phyloP scores from a whole-genome alignment of 805 yeast genomes.

The Pichia cephalocereana region DNA sequence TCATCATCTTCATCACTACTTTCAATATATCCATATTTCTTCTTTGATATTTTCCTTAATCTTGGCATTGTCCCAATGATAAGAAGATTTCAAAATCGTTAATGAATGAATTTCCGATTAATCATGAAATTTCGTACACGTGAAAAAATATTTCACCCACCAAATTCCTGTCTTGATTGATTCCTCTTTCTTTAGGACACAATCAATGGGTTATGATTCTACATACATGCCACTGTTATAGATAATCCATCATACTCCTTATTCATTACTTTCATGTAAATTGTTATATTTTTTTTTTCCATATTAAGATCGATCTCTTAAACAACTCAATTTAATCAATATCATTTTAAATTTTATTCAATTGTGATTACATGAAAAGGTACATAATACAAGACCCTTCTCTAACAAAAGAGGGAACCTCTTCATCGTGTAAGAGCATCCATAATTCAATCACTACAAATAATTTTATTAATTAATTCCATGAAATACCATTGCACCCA shows the following conservation, averaged over 20 bases:
- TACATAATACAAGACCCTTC: constrained; percentile 5
- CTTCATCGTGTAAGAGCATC: constrained; percentile 6
- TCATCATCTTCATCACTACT: constrained; percentile 6
- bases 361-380: constrained; percentile 2
- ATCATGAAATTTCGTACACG: too few relatives aligned
- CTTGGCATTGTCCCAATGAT: constrained; percentile 22
- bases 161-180: not conserved
- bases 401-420: not conserved
- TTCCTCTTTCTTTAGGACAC: not conserved
- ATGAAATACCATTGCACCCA: constrained; percentile 4
- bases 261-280: too few relatives aligned
- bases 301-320: too few relatives aligned
- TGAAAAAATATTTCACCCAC: too few relatives aligned
- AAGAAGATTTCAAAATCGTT: too few relatives aligned
- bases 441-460: too few relatives aligned
- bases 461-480: too few relatives aligned
- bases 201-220: not conserved
- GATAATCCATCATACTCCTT: too few relatives aligned
- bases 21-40: constrained; percentile 12
- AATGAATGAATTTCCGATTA: too few relatives aligned
- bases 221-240: not conserved
- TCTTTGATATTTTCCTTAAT: constrained; percentile 18
- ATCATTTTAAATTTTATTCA: not conserved
- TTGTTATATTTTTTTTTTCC: too few relatives aligned
- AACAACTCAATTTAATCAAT: too few relatives aligned